Percentiles rank a stretch among this genome's conserved stretches.
Evolutionary conservation across 2,329 filamentous ascomycete species (phyloP).

Genomic region (Ascocoryne sarcoides): DNA sequence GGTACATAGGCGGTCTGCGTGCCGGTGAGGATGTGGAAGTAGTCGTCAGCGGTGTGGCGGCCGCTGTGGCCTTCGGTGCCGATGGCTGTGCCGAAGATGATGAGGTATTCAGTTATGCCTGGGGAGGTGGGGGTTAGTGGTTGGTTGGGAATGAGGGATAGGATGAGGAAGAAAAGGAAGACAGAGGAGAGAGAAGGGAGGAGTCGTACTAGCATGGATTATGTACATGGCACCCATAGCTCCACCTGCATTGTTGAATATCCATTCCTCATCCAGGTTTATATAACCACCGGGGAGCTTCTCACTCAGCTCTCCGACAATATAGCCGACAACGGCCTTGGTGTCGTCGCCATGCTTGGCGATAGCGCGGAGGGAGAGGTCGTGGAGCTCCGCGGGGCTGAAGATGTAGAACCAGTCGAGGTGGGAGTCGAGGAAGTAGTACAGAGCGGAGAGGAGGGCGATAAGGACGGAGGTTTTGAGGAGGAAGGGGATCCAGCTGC

Average conservation of each 20-base stretch:
- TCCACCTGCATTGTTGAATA: constrained; percentile 87
- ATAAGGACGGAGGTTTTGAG: constrained; percentile 41
- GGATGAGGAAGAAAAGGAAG: neutral
- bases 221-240: constrained; percentile 91
- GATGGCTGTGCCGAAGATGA: constrained; percentile 72
- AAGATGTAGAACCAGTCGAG: constrained; percentile 62
- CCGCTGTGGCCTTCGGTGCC: constrained; percentile 85
- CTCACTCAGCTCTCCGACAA: constrained; percentile 57
- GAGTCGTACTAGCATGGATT: constrained; percentile 66
- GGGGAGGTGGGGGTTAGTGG: constrained; percentile 5
- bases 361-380: constrained; percentile 58
- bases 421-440: constrained; percentile 49
- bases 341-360: constrained; percentile 68
- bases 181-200: no score
- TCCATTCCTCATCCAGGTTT: constrained; percentile 70
- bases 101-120: constrained; percentile 80
- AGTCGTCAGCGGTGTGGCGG: constrained; percentile 86
- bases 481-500: neutral
- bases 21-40: constrained; percentile 82
- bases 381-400: constrained; percentile 56
- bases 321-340: constrained; percentile 55
- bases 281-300: constrained; percentile 43
- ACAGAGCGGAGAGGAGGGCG: constrained; percentile 44
- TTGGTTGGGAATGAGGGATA: neutral
- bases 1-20: constrained; percentile 68